Evolutionary conservation across 768 basidiomycete genomes (phyloP).

Genomic region (Lepiota subincarnata): DNA sequence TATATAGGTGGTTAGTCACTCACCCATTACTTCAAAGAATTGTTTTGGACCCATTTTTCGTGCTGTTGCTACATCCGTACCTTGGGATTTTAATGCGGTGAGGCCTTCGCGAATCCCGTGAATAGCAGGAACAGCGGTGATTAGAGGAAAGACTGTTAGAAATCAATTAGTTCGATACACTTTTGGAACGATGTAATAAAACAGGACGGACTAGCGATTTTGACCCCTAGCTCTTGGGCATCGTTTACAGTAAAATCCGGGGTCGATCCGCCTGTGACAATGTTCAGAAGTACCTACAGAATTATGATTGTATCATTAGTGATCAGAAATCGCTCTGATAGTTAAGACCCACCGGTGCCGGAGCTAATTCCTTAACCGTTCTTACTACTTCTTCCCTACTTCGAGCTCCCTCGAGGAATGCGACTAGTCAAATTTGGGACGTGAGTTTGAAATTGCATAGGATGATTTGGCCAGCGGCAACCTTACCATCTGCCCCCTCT

Average conservation of each 20-base stretch:
- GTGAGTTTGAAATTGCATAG: background rate
- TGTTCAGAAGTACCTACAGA: slow-evolving; percentile 40
- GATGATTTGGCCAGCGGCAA: background rate
- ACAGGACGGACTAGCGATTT: slow-evolving; percentile 30
- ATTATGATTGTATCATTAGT: background rate
- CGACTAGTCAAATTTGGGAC: slow-evolving; percentile 25
- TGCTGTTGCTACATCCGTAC: slow-evolving; percentile 38
- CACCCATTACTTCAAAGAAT: slow-evolving; percentile 50
- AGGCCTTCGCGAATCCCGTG: slow-evolving; percentile 47
- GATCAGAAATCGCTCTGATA: background rate
- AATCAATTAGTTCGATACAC: slow-evolving; percentile 7
- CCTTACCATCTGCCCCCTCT: slow-evolving; percentile 40
- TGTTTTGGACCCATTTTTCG: slow-evolving; percentile 45
- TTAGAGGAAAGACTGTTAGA: slow-evolving; percentile 40
- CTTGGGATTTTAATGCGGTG: slow-evolving; percentile 43
- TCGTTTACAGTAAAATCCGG: slow-evolving; percentile 46
- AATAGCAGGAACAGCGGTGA: slow-evolving; percentile 43
- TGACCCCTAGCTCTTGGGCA: slow-evolving; percentile 41
- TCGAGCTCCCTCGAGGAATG: slow-evolving; percentile 49
- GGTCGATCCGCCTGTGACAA: slow-evolving; percentile 48
- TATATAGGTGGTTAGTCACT: background rate
- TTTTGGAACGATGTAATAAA: background rate
- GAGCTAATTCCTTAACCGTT: slow-evolving; percentile 34
- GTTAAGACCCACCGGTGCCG: slow-evolving; percentile 31
- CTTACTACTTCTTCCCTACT: slow-evolving; percentile 38